Evolutionary conservation across 768 basidiomycete species (phyloP).

Genomic region (Agrocybe praecox): DNA sequence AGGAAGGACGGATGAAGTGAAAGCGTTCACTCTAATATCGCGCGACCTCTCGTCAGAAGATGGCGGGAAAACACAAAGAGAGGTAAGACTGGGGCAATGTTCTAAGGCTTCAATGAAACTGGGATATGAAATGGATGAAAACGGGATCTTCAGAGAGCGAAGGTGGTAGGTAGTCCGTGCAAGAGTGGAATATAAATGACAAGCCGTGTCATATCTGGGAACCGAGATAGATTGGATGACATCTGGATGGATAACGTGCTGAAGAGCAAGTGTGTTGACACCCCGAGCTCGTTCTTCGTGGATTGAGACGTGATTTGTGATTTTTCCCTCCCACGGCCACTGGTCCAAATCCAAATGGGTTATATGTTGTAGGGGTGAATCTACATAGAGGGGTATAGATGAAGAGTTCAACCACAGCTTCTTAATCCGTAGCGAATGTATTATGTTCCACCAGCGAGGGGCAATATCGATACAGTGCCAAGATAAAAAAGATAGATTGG

Average conservation of each 20-base stretch:
- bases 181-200: slow-evolving; percentile 26
- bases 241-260: slow-evolving; percentile 28
- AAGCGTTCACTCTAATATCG: slow-evolving; percentile 15
- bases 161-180: slow-evolving; percentile 12
- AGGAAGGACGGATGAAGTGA: slow-evolving; percentile 22
- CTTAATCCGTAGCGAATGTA: slow-evolving; percentile 28
- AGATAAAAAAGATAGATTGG: slow-evolving; percentile 30
- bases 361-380: slow-evolving; percentile 16
- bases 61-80: slow-evolving; percentile 33
- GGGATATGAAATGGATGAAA: slow-evolving; percentile 25
- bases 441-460: slow-evolving; percentile 30
- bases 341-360: slow-evolving; percentile 34
- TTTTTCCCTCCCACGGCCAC: slow-evolving; percentile 37
- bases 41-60: slow-evolving; percentile 19
- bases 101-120: slow-evolving; percentile 26
- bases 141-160: slow-evolving; percentile 21
- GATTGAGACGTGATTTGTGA: slow-evolving; percentile 34
- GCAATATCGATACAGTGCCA: slow-evolving; percentile 40
- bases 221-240: slow-evolving; percentile 31
- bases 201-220: slow-evolving; percentile 32
- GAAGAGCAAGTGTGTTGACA: slow-evolving; percentile 26
- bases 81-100: slow-evolving; percentile 29
- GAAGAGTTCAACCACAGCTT: slow-evolving; percentile 37
- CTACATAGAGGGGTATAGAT: slow-evolving; percentile 15
- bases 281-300: slow-evolving; percentile 33